phyloP scores from a whole-genome alignment of 495 filamentous ascomycete genomes.

The Penicillium argentinense region DNA sequence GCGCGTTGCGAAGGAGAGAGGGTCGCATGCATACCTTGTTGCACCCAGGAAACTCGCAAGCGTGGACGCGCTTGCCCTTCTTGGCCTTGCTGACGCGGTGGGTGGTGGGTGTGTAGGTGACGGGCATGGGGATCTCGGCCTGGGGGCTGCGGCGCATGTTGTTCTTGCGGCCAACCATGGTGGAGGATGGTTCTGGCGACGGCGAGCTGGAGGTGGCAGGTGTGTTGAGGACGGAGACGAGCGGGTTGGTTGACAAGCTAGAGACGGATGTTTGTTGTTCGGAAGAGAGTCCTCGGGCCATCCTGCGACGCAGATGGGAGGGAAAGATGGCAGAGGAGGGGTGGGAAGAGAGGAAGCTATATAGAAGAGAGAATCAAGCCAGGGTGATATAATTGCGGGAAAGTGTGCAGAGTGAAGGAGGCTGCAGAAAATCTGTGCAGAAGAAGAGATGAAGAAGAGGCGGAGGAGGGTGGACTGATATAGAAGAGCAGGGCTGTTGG shows the following conservation, averaged over 20 bases:
- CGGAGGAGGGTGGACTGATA: constrained; percentile 33
- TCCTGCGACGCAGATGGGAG: constrained; percentile 7
- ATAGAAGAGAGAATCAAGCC: neutral
- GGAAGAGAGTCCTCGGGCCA: constrained; percentile 14
- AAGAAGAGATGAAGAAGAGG: too few relatives aligned
- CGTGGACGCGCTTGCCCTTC: constrained; percentile 79
- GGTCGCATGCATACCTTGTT: constrained; percentile 53
- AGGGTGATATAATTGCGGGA: constrained; percentile 14
- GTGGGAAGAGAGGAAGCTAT: constrained; percentile 5
- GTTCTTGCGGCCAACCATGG: constrained; percentile 23
- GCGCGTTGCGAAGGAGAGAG: neutral
- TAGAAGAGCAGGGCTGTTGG: constrained; percentile 24
- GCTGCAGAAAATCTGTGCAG: too few relatives aligned
- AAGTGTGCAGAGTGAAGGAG: too few relatives aligned
- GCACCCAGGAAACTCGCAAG: constrained; percentile 62
- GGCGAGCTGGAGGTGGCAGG: constrained; percentile 14
- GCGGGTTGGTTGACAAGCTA: constrained; percentile 5
- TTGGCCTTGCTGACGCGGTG: constrained; percentile 79
- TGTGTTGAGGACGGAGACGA: constrained; percentile 11
- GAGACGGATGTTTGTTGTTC: constrained; percentile 8
- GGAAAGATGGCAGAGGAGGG: neutral
- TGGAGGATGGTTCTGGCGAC: constrained; percentile 15
- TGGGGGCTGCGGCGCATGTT: constrained; percentile 20
- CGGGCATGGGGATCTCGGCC: constrained; percentile 27
- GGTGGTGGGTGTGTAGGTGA: constrained; percentile 64